Evolutionary conservation across 768 basidiomycete species (phyloP), one percentile per base, ranked within the genome.

Genomic region (Boletus subparvulus): DNA sequence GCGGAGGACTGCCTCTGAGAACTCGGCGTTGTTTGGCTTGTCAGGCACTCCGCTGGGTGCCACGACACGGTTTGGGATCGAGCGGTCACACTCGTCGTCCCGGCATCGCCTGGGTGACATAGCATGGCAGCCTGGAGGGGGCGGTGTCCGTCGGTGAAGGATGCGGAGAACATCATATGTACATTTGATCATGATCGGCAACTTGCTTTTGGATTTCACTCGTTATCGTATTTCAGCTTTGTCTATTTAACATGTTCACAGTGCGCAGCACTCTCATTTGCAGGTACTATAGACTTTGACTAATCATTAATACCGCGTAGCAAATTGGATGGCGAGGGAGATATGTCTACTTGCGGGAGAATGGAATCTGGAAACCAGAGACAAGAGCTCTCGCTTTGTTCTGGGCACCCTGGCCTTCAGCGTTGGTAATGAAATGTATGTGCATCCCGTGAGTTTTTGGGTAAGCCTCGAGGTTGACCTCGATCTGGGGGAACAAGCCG

Each of bases 401-500:
- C 75, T 97, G 91, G 8, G 95, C 95, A 13, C 92, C 92, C n/a
- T 86, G 73, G 0, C 96, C 96, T 44, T 79, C 78, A 6, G 91
- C 90, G 68, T 89, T 93, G 21, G 96, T 98, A 55, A 94, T 80
- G 69, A 96, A 94, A 69, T 95, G 91, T 37, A 99, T 86, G 68
- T 98, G 91, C 83, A 99, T 92, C 19, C 96, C 96, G 65, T 87
- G 88, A 45, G 83, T 69, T 61, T 83, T 83, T 6, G 94, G 92
- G 69, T 98, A 99, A 30, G 90, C 75, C 66, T 98, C 95, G 42
- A 89, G 73, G 70, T 97, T 97, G 72, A 94, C 87, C 75, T 98
- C 96, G 54, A 98, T 89, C 75, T 96, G 92, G 1, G 96, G 96
- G 78, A 98, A 99, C 64, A 95, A 80, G 8, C 81, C 85, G 82